Evolutionary conservation across 768 basidiomycete species (phyloP), one percentile per base, ranked within the genome.

Genomic region (Tricholoma bakamatsutake): DNA sequence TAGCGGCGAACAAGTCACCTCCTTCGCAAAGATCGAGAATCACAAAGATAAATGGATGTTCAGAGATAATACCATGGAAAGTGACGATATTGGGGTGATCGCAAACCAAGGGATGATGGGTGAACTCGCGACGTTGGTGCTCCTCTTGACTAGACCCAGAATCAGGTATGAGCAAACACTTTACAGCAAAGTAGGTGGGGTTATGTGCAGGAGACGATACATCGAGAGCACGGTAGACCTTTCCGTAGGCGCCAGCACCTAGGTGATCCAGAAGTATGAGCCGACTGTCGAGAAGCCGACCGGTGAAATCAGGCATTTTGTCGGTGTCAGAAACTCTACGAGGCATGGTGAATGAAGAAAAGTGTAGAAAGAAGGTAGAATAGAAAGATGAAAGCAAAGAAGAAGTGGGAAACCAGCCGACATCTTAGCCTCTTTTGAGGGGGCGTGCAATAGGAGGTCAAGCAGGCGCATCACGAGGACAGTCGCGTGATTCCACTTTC

Each of bases 181-280:
- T 93, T 69, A 93, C 79, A 49, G 90, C 88, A 60, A 80, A 84
- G 67, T 76, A 78, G 46, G 66, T 63, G 13, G 71, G 76, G 50
- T 66, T 66, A 42, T 73, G 63, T 17, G 60, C 66, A 30, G 73
- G 69, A 50, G 73, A 73, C 31, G 67, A 65, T 40, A 69, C 65
- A 66, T 88, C 84, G 50, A 84, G 66, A 28, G 87, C 90, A 52
- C 80, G 77, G 71, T 92, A 91, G 61, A 93, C 89, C 47, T 82
- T 80, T 56, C 89, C 88, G 56, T 88, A 90, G 9, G 87, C 82
- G 18, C 92, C 92, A 48, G 81, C 75, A 50, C 88, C 91, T 54
- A 93, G 75, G 52, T 76, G 74, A 57, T 81, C 77, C 57, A 80
- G 66, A 60, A 93, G 76, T 61, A 76, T 75, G 64, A 87, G 78